Percentiles rank a stretch among this genome's conserved stretches.
Conservation (phyloP, 192 early-diverging fungal genomes). For the Gonapodya sp. region DNA sequence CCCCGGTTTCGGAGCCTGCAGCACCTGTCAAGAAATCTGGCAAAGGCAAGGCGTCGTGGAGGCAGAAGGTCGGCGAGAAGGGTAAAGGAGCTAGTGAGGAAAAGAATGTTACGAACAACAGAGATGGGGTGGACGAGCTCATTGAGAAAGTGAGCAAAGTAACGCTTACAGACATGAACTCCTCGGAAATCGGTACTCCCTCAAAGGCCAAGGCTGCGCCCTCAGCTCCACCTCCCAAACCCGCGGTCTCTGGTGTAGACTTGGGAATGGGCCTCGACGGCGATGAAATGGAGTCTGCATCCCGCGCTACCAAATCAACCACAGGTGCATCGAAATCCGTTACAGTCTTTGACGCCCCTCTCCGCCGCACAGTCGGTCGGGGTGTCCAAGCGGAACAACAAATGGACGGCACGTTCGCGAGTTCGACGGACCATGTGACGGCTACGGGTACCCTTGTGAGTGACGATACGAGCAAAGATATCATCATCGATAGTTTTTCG, state of each 20-base stretch:
- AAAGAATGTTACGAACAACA: background rate
- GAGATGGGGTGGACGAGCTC: background rate
- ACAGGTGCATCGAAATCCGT: too few relatives aligned
- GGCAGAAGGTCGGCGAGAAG: background rate
- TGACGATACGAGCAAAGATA: constrained; percentile 14
- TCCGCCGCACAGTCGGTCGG: background rate
- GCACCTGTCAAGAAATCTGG: background rate
- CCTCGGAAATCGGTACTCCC: background rate
- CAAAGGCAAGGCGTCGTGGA: background rate
- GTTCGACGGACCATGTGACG: constrained; percentile 10
- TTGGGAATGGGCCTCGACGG: background rate
- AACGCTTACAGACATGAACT: background rate
- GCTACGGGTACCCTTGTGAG: constrained; percentile 11
- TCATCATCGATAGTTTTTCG: constrained; percentile 14
- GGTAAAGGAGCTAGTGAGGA: background rate
- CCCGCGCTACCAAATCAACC: background rate
- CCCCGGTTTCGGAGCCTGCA: background rate
- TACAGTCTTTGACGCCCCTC: background rate
- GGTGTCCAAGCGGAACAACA: constrained; percentile 8
- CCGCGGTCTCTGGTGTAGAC: background rate
- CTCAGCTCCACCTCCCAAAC: background rate
- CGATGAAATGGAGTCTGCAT: background rate
- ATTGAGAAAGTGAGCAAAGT: background rate
- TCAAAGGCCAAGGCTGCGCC: too few relatives aligned
- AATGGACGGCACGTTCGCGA: background rate